Percentiles rank a stretch among this genome's conserved stretches.
Evolutionary conservation across 164 flowering plant species (phyloP).

Genomic region (Umbilicus rupestris): DNA sequence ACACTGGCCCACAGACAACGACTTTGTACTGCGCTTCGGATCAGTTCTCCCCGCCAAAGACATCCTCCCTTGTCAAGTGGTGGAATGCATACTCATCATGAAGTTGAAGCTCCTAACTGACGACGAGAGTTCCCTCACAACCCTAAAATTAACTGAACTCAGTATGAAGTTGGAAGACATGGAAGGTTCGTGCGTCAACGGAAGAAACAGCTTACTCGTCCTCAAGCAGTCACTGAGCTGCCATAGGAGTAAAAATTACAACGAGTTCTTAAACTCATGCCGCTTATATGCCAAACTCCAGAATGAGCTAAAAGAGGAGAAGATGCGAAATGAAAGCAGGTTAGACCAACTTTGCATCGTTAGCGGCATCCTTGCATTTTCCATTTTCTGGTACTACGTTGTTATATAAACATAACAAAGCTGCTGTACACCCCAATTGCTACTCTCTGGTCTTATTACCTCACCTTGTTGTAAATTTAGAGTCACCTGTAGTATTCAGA

Average conservation of each 20-base stretch:
- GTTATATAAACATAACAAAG: conserved; percentile 21
- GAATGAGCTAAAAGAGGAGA: conserved; percentile 74
- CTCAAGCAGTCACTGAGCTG: conserved; percentile 71
- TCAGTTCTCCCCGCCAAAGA: conserved; percentile 85
- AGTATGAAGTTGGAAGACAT: conserved; percentile 91
- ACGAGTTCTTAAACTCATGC: conserved; percentile 68
- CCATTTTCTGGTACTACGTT: conserved; percentile 57
- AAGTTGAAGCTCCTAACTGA: conserved; percentile 46
- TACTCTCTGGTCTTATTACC: too few species aligned
- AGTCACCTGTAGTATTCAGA: too few species aligned
- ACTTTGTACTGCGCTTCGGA: conserved; percentile 75
- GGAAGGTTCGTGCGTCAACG: conserved; percentile 83
- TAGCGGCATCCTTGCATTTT: conserved; percentile 64
- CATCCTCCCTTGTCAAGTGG: conserved; percentile 72
- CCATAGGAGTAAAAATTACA: conserved; percentile 67
- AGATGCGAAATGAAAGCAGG: conserved; percentile 81
- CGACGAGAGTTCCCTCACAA: conserved; percentile 36
- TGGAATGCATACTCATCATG: conserved; percentile 67
- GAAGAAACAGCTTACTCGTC: conserved; percentile 74
- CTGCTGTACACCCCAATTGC: background rate
- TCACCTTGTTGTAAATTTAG: too few species aligned
- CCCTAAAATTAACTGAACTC: conserved; percentile 59
- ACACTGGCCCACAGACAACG: conserved; percentile 91
- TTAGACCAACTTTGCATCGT: conserved; percentile 62
- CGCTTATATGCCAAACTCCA: conserved; percentile 64